phyloP scores from a whole-genome alignment of 768 basidiomycete species.

The Terana coerulea region DNA sequence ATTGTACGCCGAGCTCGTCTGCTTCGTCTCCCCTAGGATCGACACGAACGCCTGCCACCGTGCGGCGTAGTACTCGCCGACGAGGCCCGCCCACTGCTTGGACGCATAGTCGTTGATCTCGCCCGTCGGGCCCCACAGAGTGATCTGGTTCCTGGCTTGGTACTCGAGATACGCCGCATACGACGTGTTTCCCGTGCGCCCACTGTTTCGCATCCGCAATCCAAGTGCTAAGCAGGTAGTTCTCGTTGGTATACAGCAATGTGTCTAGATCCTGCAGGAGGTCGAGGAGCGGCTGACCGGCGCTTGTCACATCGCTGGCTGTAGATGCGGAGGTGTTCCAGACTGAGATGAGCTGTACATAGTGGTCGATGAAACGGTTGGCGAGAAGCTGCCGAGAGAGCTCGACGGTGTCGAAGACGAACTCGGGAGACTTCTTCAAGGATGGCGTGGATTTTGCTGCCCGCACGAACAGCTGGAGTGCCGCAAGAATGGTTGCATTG shows the following conservation, averaged over 20 bases:
- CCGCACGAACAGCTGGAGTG: slow-evolving; percentile 20
- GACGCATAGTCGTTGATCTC: slow-evolving; percentile 41
- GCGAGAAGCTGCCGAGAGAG: slow-evolving; percentile 36
- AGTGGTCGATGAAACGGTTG: slow-evolving; percentile 34
- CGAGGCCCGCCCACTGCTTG: slow-evolving; percentile 40
- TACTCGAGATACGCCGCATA: slow-evolving; percentile 35
- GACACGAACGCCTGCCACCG: slow-evolving; percentile 34
- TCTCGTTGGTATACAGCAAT: slow-evolving; percentile 28
- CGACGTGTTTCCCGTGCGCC: slow-evolving; percentile 25
- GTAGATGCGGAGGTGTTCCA: slow-evolving; percentile 25
- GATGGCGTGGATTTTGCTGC: slow-evolving; percentile 12
- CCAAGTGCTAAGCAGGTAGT: slow-evolving; percentile 35
- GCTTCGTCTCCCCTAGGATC: slow-evolving; percentile 29
- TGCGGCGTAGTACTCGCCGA: slow-evolving; percentile 31
- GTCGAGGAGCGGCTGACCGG: slow-evolving; percentile 25
- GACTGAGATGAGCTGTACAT: slow-evolving; percentile 26
- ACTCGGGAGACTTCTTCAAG: slow-evolving; percentile 29
- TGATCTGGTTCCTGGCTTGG: slow-evolving; percentile 39
- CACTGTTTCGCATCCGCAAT: slow-evolving; percentile 31
- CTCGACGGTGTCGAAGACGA: slow-evolving; percentile 37
- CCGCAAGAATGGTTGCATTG: slow-evolving; percentile 25
- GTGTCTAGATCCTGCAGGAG: slow-evolving; percentile 33
- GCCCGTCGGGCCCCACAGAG: slow-evolving; percentile 39
- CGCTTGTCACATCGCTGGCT: slow-evolving; percentile 19
- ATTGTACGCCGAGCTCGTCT: slow-evolving; percentile 28